Percentiles rank a stretch among this genome's conserved stretches.
phyloP scores from a whole-genome alignment of 805 yeast species.

The Ogataea paradorogensis region DNA sequence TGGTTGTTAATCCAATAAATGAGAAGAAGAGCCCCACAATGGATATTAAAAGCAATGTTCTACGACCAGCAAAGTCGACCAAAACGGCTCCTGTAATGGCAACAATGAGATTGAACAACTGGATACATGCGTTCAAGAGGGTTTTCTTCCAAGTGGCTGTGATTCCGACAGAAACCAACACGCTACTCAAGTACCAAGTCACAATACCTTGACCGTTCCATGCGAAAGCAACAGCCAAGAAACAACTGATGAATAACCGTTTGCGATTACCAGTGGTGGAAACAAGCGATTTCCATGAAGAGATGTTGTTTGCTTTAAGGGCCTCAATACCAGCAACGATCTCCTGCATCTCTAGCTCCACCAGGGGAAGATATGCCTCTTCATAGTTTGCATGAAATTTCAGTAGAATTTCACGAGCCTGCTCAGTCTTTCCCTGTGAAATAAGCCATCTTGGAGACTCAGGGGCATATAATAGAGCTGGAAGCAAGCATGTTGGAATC shows the following conservation, averaged over 20 bases:
- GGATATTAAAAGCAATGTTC: slow-evolving; percentile 37
- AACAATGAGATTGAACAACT: slow-evolving; percentile 42
- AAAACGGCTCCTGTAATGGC: slow-evolving; percentile 32
- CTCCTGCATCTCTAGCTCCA: slow-evolving; percentile 35
- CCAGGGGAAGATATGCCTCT: slow-evolving; percentile 30
- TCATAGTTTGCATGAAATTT: slow-evolving; percentile 38
- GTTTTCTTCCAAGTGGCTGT: slow-evolving; percentile 44
- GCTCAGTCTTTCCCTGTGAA: slow-evolving; percentile 31
- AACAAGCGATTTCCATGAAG: slow-evolving; percentile 35
- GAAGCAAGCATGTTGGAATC: slow-evolving; percentile 34
- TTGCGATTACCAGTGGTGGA: slow-evolving; percentile 39
- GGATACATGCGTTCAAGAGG: slow-evolving; percentile 49
- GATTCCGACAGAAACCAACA: slow-evolving; percentile 51
- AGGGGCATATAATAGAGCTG: slow-evolving; percentile 33
- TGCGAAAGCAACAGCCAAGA: slow-evolving; percentile 35
- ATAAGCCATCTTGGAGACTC: slow-evolving; percentile 38
- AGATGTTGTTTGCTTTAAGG: slow-evolving; percentile 29
- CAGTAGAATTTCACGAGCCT: slow-evolving; percentile 33
- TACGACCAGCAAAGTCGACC: slow-evolving; percentile 34
- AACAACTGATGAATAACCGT: slow-evolving; percentile 33
- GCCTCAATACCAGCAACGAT: slow-evolving; percentile 32
- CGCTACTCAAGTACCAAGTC: slow-evolving; percentile 43
- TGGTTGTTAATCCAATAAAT: slow-evolving; percentile 42
- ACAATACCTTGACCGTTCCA: slow-evolving; percentile 46
- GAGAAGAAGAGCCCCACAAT: slow-evolving; percentile 36